Conservation (phyloP, 345 rosid species). For the Theobroma cacao region DNA sequence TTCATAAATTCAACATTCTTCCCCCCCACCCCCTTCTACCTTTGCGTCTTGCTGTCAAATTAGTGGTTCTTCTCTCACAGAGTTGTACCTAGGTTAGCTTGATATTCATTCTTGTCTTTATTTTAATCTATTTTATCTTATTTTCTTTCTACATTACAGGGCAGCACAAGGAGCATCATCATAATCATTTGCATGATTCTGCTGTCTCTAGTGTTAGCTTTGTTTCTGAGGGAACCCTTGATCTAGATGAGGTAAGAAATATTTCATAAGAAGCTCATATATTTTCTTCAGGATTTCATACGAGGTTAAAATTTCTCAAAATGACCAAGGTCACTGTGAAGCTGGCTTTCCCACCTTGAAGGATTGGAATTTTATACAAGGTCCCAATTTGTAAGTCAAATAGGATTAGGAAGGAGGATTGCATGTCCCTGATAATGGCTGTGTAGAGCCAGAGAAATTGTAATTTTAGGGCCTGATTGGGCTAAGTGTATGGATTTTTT, state of each 20-base stretch:
- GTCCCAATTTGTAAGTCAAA: not conserved
- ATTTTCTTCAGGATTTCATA: no score
- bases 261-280: not conserved
- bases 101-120: not conserved
- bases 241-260: constrained; percentile 63
- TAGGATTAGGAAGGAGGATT: not conserved
- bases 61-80: not conserved
- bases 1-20: not conserved
- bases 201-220: constrained; percentile 69
- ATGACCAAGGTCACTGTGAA: not conserved
- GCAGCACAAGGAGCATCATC: constrained; percentile 49
- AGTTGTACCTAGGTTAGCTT: not conserved
- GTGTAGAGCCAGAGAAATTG: not conserved
- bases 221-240: constrained; percentile 67
- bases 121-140: not conserved
- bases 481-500: not conserved
- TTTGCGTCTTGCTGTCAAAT: not conserved
- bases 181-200: constrained; percentile 67
- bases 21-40: not conserved
- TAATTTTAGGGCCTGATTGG: not conserved
- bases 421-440: not conserved
- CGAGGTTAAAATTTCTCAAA: no score
- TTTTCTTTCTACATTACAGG: constrained; percentile 26
- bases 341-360: not conserved
- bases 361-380: not conserved